Percentiles rank a stretch among this genome's conserved stretches.
These are phyloP conservation scores for Pythium coloratum DNA, from an alignment of 352 stramenopile species.

Conservation along the genomic window DNA sequence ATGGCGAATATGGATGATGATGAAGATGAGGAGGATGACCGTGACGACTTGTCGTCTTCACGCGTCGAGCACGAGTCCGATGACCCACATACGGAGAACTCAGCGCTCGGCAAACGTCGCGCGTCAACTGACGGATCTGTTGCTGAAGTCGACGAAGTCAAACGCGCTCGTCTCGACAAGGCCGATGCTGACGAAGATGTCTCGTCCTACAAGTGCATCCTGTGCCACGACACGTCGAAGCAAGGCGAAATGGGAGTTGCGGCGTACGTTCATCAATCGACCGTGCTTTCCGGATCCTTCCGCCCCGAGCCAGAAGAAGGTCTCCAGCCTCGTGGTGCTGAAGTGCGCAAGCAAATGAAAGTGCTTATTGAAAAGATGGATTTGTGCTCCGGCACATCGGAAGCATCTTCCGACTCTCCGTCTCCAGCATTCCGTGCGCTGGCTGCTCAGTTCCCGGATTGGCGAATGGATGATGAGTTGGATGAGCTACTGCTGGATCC, in stretches of 20 bases:
- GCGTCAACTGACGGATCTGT: slow-evolving; percentile 34
- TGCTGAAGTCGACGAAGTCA: slow-evolving; percentile 36
- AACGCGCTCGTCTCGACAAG: slow-evolving; percentile 50
- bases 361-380: slow-evolving; percentile 86
- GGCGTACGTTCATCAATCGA: slow-evolving; percentile 87
- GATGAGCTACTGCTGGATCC: slow-evolving; percentile 53
- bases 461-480: slow-evolving; percentile 56
- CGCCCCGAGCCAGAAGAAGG: slow-evolving; percentile 70
- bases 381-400: slow-evolving; percentile 63
- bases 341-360: slow-evolving; percentile 61
- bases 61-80: slow-evolving; percentile 5
- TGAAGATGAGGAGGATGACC: slow-evolving; percentile 28
- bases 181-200: slow-evolving; percentile 29
- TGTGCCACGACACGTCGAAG: slow-evolving; percentile 80
- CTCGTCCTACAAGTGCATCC: slow-evolving; percentile 68
- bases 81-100: slow-evolving; percentile 5
- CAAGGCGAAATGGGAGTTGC: slow-evolving; percentile 85
- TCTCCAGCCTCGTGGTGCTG: slow-evolving; percentile 46
- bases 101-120: slow-evolving; percentile 51
- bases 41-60: slow-evolving; percentile 22
- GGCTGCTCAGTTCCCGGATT: slow-evolving; percentile 63
- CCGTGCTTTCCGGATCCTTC: slow-evolving; percentile 75
- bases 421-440: slow-evolving; percentile 66
- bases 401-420: slow-evolving; percentile 36
- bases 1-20: slow-evolving; percentile 48